Evolutionary conservation across 1,284 basidiomycete species (phyloP), one percentile per base, ranked within the genome.

Genomic region (Athelia sp.): DNA sequence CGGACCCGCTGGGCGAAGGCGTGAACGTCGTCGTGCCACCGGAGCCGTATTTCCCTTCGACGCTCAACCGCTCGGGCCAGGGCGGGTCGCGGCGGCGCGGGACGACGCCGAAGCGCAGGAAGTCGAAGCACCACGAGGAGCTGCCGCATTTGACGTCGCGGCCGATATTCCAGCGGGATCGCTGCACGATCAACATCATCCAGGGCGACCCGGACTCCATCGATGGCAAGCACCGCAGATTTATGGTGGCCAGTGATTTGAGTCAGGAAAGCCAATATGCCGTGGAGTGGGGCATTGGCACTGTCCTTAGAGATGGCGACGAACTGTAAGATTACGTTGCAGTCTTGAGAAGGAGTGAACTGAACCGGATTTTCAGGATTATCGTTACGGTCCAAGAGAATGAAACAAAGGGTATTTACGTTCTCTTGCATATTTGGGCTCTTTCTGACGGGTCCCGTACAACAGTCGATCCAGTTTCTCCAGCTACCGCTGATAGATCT

Each of bases 271-370:
- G 83, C 67, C 76, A 87, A 32, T 97, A 93, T 67, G 93, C 94
- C 0, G 81, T 96, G 6, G 93, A 96, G 64, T 96, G 93, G 93
- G 93, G 90, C 1, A 95, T 98, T 53, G 96, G 96, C 4, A 98
- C 96, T 0, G 96, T 98, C 0, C 71, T 98, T 52, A 75, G 94
- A 54, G 95, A 98, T 66, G 96, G 96, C 0, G 96, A 99, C 63
- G 90, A 94, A 68, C 72, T 95, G 83, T 40, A n/a, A n/a, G 36
- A 8, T n/a, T 40, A 74, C 63, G 38, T 53, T 26, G 35, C 45
- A 35, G 38, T 15, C 34, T 54, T 24, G 3, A 26, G 44, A 15
- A n/a, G 6, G 43, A 43, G 22, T 43, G 23, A 26, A 22, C 22
- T 31, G 26, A 43, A 43, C 1, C 48, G 80, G 78, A 68, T 9